Conservation (phyloP, 257 asterid genomes). For the Primulina eburnea region DNA sequence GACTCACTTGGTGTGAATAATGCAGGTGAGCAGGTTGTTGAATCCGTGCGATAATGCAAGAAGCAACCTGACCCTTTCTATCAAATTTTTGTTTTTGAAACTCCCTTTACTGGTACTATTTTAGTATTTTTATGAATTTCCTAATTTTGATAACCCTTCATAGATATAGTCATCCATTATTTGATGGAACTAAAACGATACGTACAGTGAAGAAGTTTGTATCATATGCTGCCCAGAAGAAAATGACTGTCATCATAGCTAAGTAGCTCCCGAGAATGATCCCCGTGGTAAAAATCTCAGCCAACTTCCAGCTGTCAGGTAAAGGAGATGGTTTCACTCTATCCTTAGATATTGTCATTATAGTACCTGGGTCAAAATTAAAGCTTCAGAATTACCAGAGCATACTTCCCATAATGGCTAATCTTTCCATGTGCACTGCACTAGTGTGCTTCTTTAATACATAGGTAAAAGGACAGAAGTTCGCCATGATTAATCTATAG, state of each 20-base stretch:
- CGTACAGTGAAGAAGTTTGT: slow-evolving; percentile 15
- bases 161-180: too few relatives aligned
- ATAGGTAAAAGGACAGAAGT: background rate
- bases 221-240: slow-evolving; percentile 22
- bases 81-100: too few relatives aligned
- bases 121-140: too few relatives aligned
- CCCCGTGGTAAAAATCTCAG: slow-evolving; percentile 16
- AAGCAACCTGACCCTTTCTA: background rate
- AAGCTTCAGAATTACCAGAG: background rate
- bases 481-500: background rate
- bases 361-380: slow-evolving; percentile 2
- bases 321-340: slow-evolving; percentile 22
- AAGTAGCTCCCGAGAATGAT: slow-evolving; percentile 19
- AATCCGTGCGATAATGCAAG: background rate
- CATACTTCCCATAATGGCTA: background rate
- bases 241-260: slow-evolving; percentile 19
- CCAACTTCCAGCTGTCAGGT: slow-evolving; percentile 21
- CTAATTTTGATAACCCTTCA: too few relatives aligned
- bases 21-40: too few relatives aligned
- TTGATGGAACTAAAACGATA: background rate
- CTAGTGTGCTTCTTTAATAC: background rate
- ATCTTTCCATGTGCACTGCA: background rate
- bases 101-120: background rate
- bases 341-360: slow-evolving; percentile 20
- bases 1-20: too few relatives aligned